A percentile compares a stretch with the other conserved stretches of the same genome.
Conservation (phyloP, 108 stramenopile genomes). For the Seminavis robusta region DNA sequence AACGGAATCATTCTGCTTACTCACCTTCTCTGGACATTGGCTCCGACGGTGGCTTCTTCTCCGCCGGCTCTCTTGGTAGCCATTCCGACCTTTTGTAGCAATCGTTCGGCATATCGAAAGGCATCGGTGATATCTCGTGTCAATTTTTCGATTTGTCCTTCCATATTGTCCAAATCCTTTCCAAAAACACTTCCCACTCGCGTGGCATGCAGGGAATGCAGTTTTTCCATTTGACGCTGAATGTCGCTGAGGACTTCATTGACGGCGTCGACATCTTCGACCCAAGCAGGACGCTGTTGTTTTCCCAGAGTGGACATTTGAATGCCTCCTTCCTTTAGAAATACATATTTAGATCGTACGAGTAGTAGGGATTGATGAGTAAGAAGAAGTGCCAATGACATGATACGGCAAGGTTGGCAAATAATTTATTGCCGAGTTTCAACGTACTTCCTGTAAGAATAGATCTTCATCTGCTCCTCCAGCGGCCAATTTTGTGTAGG, state of each 20-base stretch:
- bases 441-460: too few species aligned
- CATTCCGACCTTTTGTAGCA: conserved; percentile 73
- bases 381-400: not conserved
- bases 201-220: conserved; percentile 85
- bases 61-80: conserved; percentile 76
- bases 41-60: conserved; percentile 81
- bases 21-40: conserved; percentile 79
- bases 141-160: conserved; percentile 80
- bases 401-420: not conserved
- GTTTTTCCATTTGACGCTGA: conserved; percentile 73
- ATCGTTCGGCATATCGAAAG: conserved; percentile 88
- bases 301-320: conserved; percentile 28
- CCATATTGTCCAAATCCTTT: conserved; percentile 83
- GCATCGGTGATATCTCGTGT: conserved; percentile 83
- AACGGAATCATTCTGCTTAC: not conserved
- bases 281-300: conserved; percentile 75
- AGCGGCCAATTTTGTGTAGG: not conserved
- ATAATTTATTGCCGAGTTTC: too few species aligned
- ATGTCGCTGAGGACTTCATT: conserved; percentile 76
- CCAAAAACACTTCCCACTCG: conserved; percentile 91
- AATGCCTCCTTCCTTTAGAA: too few species aligned
- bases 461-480: too few species aligned
- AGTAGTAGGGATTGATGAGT: not conserved
- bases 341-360: too few species aligned
- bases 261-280: conserved; percentile 76